A percentile compares a stretch with the other conserved stretches of the same genome.
Evolutionary conservation across 108 stramenopile genomes (phyloP).

Genomic region (Pinguiococcus pyrenoidosus): DNA sequence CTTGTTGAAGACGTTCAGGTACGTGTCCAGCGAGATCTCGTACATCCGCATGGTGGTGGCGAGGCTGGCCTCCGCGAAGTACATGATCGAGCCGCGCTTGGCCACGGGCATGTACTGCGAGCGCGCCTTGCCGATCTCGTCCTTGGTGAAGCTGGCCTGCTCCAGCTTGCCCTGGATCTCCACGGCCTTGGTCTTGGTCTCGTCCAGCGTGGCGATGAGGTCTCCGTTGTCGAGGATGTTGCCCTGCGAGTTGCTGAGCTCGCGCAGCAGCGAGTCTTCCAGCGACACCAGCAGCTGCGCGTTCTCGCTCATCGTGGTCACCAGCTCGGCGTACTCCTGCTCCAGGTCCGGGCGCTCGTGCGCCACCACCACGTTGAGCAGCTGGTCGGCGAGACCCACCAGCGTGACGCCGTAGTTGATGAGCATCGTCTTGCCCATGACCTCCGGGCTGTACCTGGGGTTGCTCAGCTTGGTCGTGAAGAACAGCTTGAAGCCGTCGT

Average conservation of each 20-base stretch:
- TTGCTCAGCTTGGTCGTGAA: conserved; percentile 56
- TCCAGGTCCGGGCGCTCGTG: conserved; percentile 53
- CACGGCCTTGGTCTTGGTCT: conserved; percentile 47
- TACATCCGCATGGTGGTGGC: conserved; percentile 50
- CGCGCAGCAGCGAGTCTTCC: conserved; percentile 46
- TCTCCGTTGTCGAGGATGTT: conserved; percentile 56
- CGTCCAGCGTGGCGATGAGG: conserved; percentile 48
- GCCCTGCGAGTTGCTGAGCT: conserved; percentile 37
- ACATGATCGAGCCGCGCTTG: conserved; percentile 53
- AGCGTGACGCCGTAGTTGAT: conserved; percentile 57
- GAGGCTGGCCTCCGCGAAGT: conserved; percentile 44
- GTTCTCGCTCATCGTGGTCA: conserved; percentile 47
- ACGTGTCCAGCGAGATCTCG: conserved; percentile 51
- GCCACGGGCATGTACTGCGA: conserved; percentile 46
- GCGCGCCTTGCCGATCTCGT: conserved; percentile 44
- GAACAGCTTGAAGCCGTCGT: conserved; percentile 46
- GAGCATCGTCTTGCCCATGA: conserved; percentile 58
- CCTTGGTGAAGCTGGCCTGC: conserved; percentile 43
- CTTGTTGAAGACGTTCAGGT: conserved; percentile 44
- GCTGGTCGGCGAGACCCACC: conserved; percentile 51
- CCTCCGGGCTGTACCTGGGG: conserved; percentile 54
- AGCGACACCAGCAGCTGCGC: conserved; percentile 36
- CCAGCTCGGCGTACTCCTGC: conserved; percentile 41
- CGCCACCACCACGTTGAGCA: conserved; percentile 51
- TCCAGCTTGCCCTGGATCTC: conserved; percentile 47